Evolutionary conservation across 345 rosid genomes (phyloP).

Genomic region (Salix udensis): DNA sequence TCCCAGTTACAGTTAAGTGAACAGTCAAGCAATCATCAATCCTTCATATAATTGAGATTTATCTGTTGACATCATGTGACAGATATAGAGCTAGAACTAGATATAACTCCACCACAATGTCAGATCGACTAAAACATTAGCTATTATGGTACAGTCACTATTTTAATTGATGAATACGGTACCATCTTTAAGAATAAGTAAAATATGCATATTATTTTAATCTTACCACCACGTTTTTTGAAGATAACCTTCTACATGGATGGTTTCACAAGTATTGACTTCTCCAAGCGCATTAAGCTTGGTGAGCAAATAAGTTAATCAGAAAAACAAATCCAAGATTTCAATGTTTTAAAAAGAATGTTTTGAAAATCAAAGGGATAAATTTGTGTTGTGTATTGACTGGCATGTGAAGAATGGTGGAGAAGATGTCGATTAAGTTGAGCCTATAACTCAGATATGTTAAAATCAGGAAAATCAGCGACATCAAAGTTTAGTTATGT

Average conservation of each 20-base stretch:
- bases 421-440: neutral
- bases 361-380: neutral
- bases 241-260: neutral
- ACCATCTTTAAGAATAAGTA: too few relatives aligned
- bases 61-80: neutral
- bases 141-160: neutral
- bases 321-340: neutral
- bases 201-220: too few relatives aligned
- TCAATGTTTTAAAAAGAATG: too few relatives aligned
- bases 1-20: neutral
- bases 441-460: neutral
- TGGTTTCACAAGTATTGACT: neutral
- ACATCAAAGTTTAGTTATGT: neutral
- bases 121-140: neutral
- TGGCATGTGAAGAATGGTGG: neutral
- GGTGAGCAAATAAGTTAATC: neutral
- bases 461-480: neutral
- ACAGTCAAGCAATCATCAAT: neutral
- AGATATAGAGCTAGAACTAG: neutral
- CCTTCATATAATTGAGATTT: neutral
- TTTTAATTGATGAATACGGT: neutral
- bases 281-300: neutral
- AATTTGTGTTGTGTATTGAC: neutral
- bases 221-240: neutral
- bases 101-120: neutral